A percentile compares a stretch with the other conserved stretches of the same genome.
Evolutionary conservation across 75 land plant genomes (phyloP).

Genomic region (Adiantum capillusveneris): DNA sequence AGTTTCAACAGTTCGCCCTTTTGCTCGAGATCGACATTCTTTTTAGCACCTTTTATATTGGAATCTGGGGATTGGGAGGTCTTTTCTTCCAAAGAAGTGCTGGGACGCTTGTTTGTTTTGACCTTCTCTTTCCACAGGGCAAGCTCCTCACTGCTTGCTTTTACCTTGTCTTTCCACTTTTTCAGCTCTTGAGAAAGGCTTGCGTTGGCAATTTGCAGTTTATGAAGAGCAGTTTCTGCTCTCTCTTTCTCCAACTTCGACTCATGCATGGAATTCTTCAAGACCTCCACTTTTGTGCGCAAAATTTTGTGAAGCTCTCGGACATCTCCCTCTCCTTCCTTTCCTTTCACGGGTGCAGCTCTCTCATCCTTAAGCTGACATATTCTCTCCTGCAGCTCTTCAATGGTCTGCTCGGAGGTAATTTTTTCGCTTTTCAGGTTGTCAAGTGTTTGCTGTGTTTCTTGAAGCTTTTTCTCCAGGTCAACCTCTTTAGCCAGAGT

Average conservation of each 20-base stretch:
- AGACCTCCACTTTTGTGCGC: background rate
- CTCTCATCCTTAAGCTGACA: background rate
- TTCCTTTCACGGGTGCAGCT: background rate
- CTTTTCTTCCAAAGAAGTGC: constrained; percentile 4
- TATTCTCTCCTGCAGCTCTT: background rate
- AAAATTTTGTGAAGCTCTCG: background rate
- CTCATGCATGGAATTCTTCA: background rate
- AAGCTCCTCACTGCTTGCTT: background rate
- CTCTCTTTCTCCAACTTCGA: background rate
- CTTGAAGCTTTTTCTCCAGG: background rate
- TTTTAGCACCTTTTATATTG: background rate
- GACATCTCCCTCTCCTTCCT: background rate
- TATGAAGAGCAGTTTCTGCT: background rate
- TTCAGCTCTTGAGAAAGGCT: background rate
- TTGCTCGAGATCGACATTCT: constrained; percentile 7
- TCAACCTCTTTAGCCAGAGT: background rate
- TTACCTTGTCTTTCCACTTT: constrained; percentile 1
- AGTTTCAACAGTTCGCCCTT: constrained; percentile 7
- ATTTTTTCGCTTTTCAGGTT: too few species aligned
- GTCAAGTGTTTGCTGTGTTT: background rate
- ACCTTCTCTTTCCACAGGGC: background rate
- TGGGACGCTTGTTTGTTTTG: background rate
- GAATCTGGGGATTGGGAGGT: background rate
- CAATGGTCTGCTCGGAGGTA: background rate
- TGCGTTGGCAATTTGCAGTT: background rate